Evolutionary conservation across 2,329 filamentous ascomycete genomes (phyloP).

Genomic region (Trichoderma koningiopsis): DNA sequence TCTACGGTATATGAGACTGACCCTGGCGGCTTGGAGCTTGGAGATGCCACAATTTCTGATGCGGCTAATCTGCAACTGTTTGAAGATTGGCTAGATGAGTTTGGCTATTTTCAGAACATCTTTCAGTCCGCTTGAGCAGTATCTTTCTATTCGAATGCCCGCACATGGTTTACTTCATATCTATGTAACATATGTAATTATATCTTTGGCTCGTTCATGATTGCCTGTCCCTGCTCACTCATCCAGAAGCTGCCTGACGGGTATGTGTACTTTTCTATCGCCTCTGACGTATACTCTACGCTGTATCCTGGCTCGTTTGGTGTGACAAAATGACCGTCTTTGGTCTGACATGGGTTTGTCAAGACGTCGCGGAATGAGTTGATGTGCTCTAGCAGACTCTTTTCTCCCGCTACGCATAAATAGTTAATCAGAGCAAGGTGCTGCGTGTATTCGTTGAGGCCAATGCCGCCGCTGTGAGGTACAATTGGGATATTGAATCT

Average conservation of each 20-base stretch:
- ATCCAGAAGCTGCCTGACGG: conserved; percentile 26
- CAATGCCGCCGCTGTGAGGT: conserved; percentile 27
- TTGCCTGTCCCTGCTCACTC: conserved; percentile 25
- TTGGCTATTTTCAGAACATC: conserved; percentile 21
- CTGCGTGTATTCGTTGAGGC: conserved; percentile 29
- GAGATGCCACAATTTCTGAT: neutral
- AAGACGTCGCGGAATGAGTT: conserved; percentile 25
- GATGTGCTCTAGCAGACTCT: conserved; percentile 27
- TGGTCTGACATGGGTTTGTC: conserved; percentile 17
- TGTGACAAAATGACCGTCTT: conserved; percentile 27
- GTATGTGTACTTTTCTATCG: conserved; percentile 23
- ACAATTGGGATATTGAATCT: conserved; percentile 28
- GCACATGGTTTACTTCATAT: neutral
- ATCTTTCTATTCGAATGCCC: neutral
- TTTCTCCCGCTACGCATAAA: conserved; percentile 26
- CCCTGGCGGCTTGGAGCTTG: neutral
- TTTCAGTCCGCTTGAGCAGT: conserved; percentile 23
- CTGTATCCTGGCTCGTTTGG: conserved; percentile 26
- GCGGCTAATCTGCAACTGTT: conserved; percentile 16
- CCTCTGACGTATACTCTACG: conserved; percentile 25
- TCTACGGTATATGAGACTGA: neutral
- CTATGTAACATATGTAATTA: neutral
- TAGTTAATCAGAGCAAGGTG: conserved; percentile 27
- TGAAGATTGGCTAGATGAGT: conserved; percentile 26
- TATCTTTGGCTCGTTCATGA: conserved; percentile 26